Evolutionary conservation across 768 basidiomycete species (phyloP).

Genomic region (Lentinula aciculospora): DNA sequence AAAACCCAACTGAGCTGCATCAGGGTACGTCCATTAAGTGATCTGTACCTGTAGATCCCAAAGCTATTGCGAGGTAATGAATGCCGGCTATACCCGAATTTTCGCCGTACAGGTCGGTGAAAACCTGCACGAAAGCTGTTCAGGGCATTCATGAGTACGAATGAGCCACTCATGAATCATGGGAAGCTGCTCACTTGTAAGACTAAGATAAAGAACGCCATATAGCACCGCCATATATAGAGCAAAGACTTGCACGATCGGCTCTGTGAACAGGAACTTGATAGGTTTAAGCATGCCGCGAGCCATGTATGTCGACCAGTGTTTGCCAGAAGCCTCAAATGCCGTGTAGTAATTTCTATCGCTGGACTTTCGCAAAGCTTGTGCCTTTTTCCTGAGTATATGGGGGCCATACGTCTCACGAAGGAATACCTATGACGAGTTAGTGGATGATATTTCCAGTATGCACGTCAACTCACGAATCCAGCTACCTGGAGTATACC

Average conservation of each 20-base stretch:
- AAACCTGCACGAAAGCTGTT: slow-evolving; percentile 20
- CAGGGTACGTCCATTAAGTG: background rate
- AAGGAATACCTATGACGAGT: slow-evolving; percentile 15
- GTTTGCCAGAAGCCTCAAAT: slow-evolving; percentile 32
- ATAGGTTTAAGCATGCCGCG: slow-evolving; percentile 55
- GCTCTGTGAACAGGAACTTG: slow-evolving; percentile 46
- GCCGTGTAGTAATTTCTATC: slow-evolving; percentile 32
- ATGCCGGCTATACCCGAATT: slow-evolving; percentile 47
- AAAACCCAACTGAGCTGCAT: background rate
- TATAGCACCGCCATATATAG: slow-evolving; percentile 57
- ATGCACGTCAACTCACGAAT: slow-evolving; percentile 28
- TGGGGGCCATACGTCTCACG: slow-evolving; percentile 44
- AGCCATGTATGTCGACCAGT: slow-evolving; percentile 37
- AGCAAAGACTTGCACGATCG: slow-evolving; percentile 56
- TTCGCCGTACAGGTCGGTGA: slow-evolving; percentile 41
- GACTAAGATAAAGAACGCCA: slow-evolving; percentile 37
- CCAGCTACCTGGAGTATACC: slow-evolving; percentile 41
- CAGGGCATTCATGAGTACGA: background rate
- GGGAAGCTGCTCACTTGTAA: slow-evolving; percentile 26
- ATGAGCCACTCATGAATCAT: background rate
- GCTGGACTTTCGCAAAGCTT: slow-evolving; percentile 27
- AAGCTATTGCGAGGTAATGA: slow-evolving; percentile 58
- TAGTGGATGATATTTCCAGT: background rate
- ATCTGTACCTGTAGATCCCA: slow-evolving; percentile 36
- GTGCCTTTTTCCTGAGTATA: slow-evolving; percentile 36